Evolutionary conservation across 2,329 filamentous ascomycete species (phyloP).

Genomic region (Colletotrichum limetticola): DNA sequence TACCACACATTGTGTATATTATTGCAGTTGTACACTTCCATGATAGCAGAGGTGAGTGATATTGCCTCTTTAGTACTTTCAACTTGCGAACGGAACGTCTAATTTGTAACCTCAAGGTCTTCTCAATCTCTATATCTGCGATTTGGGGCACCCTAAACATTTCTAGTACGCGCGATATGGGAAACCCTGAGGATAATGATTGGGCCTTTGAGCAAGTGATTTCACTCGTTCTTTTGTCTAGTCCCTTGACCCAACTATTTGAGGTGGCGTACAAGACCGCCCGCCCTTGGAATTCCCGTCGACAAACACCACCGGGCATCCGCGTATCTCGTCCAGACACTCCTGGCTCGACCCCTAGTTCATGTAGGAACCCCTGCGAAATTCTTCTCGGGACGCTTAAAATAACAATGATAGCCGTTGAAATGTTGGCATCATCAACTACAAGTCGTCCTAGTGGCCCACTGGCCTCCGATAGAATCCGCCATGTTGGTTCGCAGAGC

Average conservation of each 20-base stretch:
- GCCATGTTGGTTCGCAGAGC: too few species aligned
- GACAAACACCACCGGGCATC: too few species aligned
- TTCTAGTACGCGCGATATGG: fast-evolving
- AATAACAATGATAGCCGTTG: too few species aligned
- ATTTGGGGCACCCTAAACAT: not conserved
- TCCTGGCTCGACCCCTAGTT: too few species aligned
- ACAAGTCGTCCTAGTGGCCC: too few species aligned
- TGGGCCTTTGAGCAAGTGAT: conserved; percentile 14
- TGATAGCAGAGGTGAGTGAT: conserved; percentile 3
- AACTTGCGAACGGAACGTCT: not conserved
- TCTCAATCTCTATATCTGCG: not conserved
- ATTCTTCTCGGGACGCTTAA: too few species aligned
- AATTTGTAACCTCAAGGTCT: not conserved
- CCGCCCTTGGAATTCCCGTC: too few species aligned
- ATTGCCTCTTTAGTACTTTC: too few species aligned
- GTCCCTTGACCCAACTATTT: not conserved
- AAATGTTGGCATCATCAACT: too few species aligned
- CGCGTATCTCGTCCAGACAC: too few species aligned
- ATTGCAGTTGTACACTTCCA: not conserved
- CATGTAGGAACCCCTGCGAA: too few species aligned
- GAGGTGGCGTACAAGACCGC: not conserved
- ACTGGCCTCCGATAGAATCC: too few species aligned
- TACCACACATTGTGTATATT: not conserved
- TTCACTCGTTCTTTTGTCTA: not conserved
- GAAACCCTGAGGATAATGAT: not conserved